Conservation (phyloP, 2,329 filamentous ascomycete genomes). For the Aspergillus texensis region DNA sequence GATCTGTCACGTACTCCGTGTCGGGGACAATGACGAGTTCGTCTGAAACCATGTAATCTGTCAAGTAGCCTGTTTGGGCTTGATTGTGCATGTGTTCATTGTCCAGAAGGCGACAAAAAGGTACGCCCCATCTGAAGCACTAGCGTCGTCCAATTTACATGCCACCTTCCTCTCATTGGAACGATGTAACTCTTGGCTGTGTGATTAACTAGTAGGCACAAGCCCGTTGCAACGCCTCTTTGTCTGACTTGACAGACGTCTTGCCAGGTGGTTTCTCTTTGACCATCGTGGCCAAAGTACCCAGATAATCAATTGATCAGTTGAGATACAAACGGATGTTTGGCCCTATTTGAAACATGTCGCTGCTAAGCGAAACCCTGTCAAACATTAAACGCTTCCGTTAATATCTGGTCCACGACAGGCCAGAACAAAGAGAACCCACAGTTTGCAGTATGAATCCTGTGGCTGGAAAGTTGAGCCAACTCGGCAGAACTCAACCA, state of each 20-base stretch:
- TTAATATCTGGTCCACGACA: background rate
- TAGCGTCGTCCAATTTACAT: background rate
- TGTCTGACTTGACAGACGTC: background rate
- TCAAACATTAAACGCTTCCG: background rate
- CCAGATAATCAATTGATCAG: background rate
- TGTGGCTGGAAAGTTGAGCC: slow-evolving; percentile 5
- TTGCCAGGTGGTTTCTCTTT: background rate
- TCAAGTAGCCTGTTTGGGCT: background rate
- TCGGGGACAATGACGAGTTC: background rate
- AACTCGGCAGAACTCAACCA: slow-evolving; percentile 1
- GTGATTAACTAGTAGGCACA: background rate
- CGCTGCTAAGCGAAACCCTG: background rate
- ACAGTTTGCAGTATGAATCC: background rate
- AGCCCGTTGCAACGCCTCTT: background rate
- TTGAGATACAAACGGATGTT: background rate
- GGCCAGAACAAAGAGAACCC: slow-evolving; percentile 2
- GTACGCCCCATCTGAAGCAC: background rate
- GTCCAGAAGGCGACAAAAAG: background rate
- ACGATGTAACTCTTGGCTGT: background rate
- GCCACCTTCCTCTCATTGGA: slow-evolving; percentile 1
- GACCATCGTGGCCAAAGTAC: background rate
- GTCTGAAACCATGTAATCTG: background rate
- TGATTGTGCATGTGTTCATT: background rate
- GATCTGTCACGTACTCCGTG: background rate
- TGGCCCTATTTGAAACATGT: background rate